Conservation (phyloP, 768 basidiomycete species). For the Lyophyllum atratum region DNA sequence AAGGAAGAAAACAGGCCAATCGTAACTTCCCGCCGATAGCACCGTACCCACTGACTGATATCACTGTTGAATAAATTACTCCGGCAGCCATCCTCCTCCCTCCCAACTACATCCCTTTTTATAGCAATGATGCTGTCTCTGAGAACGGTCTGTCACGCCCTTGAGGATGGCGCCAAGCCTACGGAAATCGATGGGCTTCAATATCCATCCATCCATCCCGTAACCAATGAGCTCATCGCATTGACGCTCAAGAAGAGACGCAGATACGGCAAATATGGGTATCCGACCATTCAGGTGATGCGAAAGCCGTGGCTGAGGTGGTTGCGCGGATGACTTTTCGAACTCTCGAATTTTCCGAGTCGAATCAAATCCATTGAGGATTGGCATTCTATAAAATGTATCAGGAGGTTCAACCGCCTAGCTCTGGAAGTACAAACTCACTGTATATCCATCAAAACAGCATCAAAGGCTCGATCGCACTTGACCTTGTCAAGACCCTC, state of each 20-base stretch:
- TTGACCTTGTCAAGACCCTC: conserved; percentile 65
- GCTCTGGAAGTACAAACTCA: conserved; percentile 35
- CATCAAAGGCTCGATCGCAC: conserved; percentile 64
- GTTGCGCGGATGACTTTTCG: conserved; percentile 38
- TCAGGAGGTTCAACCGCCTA: not conserved
- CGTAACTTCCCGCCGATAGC: not conserved
- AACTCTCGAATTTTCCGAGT: conserved; percentile 65
- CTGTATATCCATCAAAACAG: conserved; percentile 85
- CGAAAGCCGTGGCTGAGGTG: conserved; percentile 35
- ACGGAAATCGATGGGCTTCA: conserved; percentile 82
- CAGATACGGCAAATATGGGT: conserved; percentile 83
- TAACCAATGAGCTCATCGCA: conserved; percentile 49
- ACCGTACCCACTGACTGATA: not conserved
- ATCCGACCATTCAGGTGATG: conserved; percentile 60
- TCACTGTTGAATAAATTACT: not conserved
- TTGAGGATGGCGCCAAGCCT: conserved; percentile 58
- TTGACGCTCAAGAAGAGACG: conserved; percentile 63
- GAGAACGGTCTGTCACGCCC: conserved; percentile 55
- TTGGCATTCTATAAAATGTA: conserved; percentile 62
- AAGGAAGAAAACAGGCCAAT: not conserved
- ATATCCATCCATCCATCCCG: conserved; percentile 81
- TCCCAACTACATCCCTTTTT: conserved; percentile 58
- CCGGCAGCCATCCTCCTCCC: conserved; percentile 57
- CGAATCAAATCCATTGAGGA: conserved; percentile 73
- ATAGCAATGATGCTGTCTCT: conserved; percentile 57